Base-by-base conservation (phyloP, 2,329 filamentous ascomycete genomes). In the Rutstroemia sydowiana region DNA sequence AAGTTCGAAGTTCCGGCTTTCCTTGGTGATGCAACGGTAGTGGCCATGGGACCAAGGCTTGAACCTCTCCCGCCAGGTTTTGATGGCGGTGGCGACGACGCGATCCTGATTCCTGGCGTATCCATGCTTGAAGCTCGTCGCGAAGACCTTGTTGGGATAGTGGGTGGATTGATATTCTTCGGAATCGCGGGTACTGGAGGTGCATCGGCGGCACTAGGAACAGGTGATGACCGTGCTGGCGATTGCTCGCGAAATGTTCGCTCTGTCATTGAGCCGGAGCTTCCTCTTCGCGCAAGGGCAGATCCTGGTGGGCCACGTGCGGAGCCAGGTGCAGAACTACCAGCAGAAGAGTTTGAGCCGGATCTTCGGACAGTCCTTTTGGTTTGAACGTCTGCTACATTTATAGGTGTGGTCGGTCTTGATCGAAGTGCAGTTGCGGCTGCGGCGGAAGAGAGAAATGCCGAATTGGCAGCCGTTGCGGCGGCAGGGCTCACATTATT, bases 161-260 rank as follows among this genome's bases (percentile, higher is more conserved):
- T n/a, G 59, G 49, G 11, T 20, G 63, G 58, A 14, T 66, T 66
- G 63, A 73, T 59, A 49, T 76, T 69, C 36, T 75, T 70, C 3
- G 88, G 88, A 23, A 95, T 75, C 3, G 77, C 75, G 32, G 90
- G 91, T 2, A 95, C 83, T 1, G 89, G 89, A 28, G 89, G 88
- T 48, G 79, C 75, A 61, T 79, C 71, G 45, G 71, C 66, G 18
- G 66, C 60, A 39, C 54, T 66, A 50, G 65, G 67, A 57, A 66
- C 69, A 53, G 68, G 65, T 41, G 68, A 68, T 52, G 68, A 65
- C 51, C 75, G 74, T 65, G 69, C 69, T 67, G 77, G 88, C 3
- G 84, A 95, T 3, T 84, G 82, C 11, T 85, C 86, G 59, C 91
- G 82, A 68, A 96, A 95, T 1, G 89, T 91, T 53, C 92, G 81